Percentiles rank a stretch among this genome's conserved stretches.
phyloP scores from a whole-genome alignment of 2,329 filamentous ascomycete species.

The Geosmithia morbida region DNA sequence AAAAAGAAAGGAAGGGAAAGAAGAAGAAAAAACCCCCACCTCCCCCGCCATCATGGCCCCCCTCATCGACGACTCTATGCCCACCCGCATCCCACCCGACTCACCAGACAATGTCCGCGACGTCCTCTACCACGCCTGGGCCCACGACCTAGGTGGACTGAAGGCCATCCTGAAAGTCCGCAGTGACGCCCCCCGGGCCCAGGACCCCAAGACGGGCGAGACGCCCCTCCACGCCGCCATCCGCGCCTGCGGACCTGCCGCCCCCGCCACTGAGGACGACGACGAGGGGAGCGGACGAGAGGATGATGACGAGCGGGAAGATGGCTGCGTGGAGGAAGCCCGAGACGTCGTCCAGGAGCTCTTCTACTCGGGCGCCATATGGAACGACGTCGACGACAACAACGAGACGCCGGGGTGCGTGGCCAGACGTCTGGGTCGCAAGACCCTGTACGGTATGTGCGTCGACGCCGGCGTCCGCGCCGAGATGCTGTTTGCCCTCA shows the following conservation, averaged over 20 bases:
- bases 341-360: slow-evolving; percentile 59
- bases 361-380: slow-evolving; percentile 81
- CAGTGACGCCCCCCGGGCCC: slow-evolving; percentile 57
- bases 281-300: slow-evolving; percentile 11
- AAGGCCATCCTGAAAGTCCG: slow-evolving; percentile 53
- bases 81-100: slow-evolving; percentile 34
- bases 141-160: slow-evolving; percentile 48
- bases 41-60: slow-evolving; percentile 8
- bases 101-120: slow-evolving; percentile 36
- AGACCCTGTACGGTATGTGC: slow-evolving; percentile 62
- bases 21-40: background rate
- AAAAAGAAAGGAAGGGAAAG: background rate
- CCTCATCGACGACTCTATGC: slow-evolving; percentile 31
- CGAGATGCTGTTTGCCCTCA: slow-evolving; percentile 68
- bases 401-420: slow-evolving; percentile 88
- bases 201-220: slow-evolving; percentile 73
- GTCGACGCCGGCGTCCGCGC: slow-evolving; percentile 85
- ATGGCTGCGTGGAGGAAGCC: slow-evolving; percentile 40
- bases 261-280: background rate
- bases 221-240: slow-evolving; percentile 85
- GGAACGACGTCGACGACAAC: slow-evolving; percentile 84
- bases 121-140: slow-evolving; percentile 40
- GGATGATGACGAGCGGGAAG: slow-evolving; percentile 16
- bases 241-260: slow-evolving; percentile 47
- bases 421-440: slow-evolving; percentile 54